These are phyloP conservation scores for Yamadazyma triangularis DNA, from an alignment of 1,139 yeast genomes.

Conservation along the genomic window DNA sequence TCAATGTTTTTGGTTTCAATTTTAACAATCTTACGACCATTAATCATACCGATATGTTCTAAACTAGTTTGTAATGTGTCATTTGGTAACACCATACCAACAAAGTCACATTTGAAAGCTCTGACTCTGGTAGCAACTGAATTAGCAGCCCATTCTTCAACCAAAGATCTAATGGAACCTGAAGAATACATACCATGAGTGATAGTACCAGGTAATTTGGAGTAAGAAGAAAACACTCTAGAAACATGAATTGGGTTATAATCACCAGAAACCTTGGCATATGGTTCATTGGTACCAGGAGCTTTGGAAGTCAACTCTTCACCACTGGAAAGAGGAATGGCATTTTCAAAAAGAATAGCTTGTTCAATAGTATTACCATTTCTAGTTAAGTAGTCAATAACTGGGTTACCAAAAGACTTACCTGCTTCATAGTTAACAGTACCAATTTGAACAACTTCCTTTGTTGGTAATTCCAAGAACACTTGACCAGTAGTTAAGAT, in stretches of 20 bases:
- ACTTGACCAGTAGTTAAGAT: slow-evolving; percentile 86
- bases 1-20: slow-evolving; percentile 84
- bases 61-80: slow-evolving; percentile 82
- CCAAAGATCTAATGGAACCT: slow-evolving; percentile 90
- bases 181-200: slow-evolving; percentile 99
- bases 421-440: slow-evolving; percentile 88
- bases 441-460: slow-evolving; percentile 87
- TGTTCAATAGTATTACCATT: slow-evolving; percentile 93
- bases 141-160: slow-evolving; percentile 98
- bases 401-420: slow-evolving; percentile 95
- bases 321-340: slow-evolving; percentile 81
- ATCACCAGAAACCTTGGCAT: slow-evolving; percentile 97
- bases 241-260: slow-evolving; percentile 98
- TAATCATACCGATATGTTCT: slow-evolving; percentile 98
- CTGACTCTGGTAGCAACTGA: slow-evolving; percentile 94
- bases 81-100: slow-evolving; percentile 97
- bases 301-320: slow-evolving; percentile 71
- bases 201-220: slow-evolving; percentile 92
- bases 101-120: slow-evolving; percentile 86
- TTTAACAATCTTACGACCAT: slow-evolving; percentile 95
- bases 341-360: slow-evolving; percentile 84
- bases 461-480: slow-evolving; percentile 84
- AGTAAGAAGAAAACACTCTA: slow-evolving; percentile 89
- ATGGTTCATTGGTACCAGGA: slow-evolving; percentile 87
- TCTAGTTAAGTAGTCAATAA: slow-evolving; percentile 86